Base-by-base conservation (phyloP, 352 stramenopile genomes). In the Phytophthora megakarya region DNA sequence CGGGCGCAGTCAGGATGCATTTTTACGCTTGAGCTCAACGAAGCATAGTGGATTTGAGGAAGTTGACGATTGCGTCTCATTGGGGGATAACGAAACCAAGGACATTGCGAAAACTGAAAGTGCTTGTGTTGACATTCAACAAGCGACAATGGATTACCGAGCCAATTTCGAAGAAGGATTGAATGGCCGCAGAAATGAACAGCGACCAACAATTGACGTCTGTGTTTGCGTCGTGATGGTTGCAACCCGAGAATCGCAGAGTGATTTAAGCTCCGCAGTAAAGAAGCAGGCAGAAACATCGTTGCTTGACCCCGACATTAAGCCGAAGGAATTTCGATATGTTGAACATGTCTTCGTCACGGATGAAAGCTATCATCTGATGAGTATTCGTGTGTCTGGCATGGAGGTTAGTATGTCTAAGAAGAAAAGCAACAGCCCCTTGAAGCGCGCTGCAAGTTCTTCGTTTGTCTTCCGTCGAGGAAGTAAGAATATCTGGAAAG, bases 261-360 rank as follows among this genome's bases (percentile, higher is more conserved):
- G 75, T 26, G 68, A 62, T 15, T 48, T 39, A 11, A 72, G 28
- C 30, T 48, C 60, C n/a, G 28, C 43, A 22, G 44, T 15, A 21
- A 66, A 61, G n/a, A 81, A 57, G n/a, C 44, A 65, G 18, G 11
- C 53, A 22, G 52, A 64, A 33, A 5, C 45, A 16, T 70, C 65
- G 21, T 30, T 76, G 25, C 64, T 73, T 60, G 63, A 76, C n/a
- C 58, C 53, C 18, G 38, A 25, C 18, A 35, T 76, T 1, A 73
- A 70, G 12, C 68, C 53, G 4, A 72, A 67, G 32, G 71, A 69
- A 57, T 62, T 33, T 33, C 46, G 62, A 3, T 83, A 80, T 56
- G 43, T 75, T 2, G 65, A 88, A 33, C 79, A 88, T 25, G 67
- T 80, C 13, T 90, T 90, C 39, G 79, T 77, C n/a, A 86, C 81